These are phyloP conservation scores for Phytopythium litorale DNA, from an alignment of 352 stramenopile genomes.

Conservation along the genomic window DNA sequence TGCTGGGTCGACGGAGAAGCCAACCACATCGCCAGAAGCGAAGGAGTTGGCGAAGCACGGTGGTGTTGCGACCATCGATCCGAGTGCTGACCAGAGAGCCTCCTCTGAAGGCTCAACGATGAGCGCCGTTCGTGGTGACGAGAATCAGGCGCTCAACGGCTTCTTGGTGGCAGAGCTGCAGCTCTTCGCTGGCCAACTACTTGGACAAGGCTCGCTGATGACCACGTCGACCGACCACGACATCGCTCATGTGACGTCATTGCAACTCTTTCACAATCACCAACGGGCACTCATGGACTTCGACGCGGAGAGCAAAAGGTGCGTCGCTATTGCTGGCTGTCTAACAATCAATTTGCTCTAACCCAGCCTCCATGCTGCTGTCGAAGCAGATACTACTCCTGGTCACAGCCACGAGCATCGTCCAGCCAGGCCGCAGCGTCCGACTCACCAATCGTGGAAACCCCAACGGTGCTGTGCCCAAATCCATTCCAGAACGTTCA, in stretches of 20 bases:
- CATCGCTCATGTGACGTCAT: constrained; percentile 29
- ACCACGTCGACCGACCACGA: constrained; percentile 11
- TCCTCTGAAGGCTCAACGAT: neutral
- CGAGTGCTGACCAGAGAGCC: neutral
- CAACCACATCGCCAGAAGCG: neutral
- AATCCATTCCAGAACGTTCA: constrained; percentile 9
- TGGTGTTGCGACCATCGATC: constrained; percentile 1
- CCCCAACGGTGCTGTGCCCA: neutral
- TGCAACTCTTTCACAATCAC: constrained; percentile 48
- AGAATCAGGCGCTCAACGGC: constrained; percentile 35
- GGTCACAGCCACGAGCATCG: neutral
- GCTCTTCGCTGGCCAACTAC: constrained; percentile 31
- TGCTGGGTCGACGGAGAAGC: neutral
- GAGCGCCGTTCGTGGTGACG: constrained; percentile 2
- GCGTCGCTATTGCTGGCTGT: neutral
- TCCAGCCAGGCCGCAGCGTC: neutral
- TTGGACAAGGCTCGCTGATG: constrained; percentile 9
- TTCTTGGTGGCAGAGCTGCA: constrained; percentile 49
- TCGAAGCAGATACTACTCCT: constrained; percentile 1
- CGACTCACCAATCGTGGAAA: neutral
- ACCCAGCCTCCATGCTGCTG: neutral
- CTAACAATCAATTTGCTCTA: neutral
- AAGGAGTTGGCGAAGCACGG: neutral
- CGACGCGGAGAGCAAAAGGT: constrained; percentile 51
- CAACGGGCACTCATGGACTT: constrained; percentile 46